Conservation (phyloP, 495 filamentous ascomycete species). For the Xylaria castorea region DNA sequence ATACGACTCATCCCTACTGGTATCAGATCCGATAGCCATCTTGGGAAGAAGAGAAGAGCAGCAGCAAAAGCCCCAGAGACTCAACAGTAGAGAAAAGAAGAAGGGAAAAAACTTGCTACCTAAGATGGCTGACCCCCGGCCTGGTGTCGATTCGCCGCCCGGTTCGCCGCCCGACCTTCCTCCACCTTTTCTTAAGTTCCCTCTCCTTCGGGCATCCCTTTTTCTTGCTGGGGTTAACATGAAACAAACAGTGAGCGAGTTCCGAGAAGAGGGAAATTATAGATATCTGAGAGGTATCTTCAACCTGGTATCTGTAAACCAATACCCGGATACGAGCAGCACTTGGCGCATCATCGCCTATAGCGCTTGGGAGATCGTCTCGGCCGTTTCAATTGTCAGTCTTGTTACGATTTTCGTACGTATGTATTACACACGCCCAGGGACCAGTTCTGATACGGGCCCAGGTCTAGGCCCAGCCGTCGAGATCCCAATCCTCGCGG, state of each 20-base stretch:
- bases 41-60: neutral
- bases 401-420: neutral
- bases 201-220: neutral
- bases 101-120: neutral
- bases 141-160: neutral
- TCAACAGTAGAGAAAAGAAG: neutral
- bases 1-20: neutral
- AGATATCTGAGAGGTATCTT: neutral
- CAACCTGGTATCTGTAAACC: neutral
- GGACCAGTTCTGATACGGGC: neutral
- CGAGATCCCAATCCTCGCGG: neutral
- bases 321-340: slow-evolving; percentile 5
- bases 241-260: neutral
- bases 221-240: neutral
- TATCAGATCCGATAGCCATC: neutral
- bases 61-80: neutral
- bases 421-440: neutral
- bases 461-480: neutral
- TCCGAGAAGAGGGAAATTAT: neutral
- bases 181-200: neutral
- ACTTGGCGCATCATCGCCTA: neutral
- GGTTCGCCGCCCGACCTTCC: neutral
- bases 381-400: neutral
- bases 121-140: neutral
- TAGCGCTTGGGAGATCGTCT: neutral